A percentile compares a stretch with the other conserved stretches of the same genome.
Evolutionary conservation across 371 early-diverging fungal species (phyloP).

Genomic region (Conidiobolus incongruus): DNA sequence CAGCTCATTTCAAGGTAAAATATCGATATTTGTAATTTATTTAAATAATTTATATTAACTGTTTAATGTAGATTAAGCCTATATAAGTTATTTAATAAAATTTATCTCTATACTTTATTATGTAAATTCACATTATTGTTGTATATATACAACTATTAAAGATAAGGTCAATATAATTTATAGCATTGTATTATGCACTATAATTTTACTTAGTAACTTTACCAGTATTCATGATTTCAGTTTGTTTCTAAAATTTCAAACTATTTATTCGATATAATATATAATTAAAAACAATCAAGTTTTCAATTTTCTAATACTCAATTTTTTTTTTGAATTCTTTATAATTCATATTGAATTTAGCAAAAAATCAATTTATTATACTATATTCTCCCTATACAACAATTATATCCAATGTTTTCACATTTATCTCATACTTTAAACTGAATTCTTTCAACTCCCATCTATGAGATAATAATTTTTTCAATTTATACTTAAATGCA

Average conservation of each 20-base stretch:
- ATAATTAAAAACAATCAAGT: no score
- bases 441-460: no score
- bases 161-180: background rate
- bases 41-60: background rate
- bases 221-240: background rate
- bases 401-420: no score
- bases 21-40: background rate
- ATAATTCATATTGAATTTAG: no score
- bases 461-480: no score
- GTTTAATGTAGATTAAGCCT: constrained; percentile 16
- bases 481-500: no score
- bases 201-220: background rate
- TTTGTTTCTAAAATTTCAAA: background rate
- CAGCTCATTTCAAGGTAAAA: constrained; percentile 86
- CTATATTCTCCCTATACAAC: no score
- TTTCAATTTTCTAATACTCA: no score
- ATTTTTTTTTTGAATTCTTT: no score
- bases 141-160: background rate
- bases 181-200: background rate
- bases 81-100: constrained; percentile 8
- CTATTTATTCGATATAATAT: background rate
- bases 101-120: no score
- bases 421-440: no score
- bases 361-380: no score
- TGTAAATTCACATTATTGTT: background rate